Conservation (phyloP, 2,329 filamentous ascomycete species). For the Graphilbum sp. region DNA sequence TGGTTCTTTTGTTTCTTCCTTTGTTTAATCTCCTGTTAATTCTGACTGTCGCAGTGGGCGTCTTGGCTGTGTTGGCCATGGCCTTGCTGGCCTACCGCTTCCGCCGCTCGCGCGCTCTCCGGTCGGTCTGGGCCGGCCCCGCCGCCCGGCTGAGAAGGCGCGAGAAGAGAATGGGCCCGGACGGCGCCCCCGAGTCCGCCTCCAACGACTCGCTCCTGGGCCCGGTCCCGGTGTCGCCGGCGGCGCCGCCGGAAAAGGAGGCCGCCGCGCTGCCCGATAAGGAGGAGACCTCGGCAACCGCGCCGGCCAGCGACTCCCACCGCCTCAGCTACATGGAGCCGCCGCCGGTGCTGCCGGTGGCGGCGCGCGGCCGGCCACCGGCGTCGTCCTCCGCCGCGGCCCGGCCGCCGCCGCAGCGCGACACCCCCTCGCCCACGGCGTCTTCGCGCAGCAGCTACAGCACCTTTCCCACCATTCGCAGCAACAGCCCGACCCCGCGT, state of each 20-base stretch:
- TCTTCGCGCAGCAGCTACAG: constrained; percentile 5
- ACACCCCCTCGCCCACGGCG: not conserved
- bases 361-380: too few relatives aligned
- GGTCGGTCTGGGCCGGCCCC: constrained; percentile 1
- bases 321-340: too few relatives aligned
- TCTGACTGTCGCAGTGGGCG: constrained; percentile 1
- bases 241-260: not conserved
- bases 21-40: not conserved
- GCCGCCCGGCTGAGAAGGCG: not conserved
- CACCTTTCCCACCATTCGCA: constrained; percentile 2
- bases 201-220: constrained; percentile 1
- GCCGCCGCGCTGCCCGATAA: not conserved
- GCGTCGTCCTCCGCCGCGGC: too few relatives aligned
- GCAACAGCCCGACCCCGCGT: too few relatives aligned
- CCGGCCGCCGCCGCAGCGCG: too few relatives aligned
- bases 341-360: too few relatives aligned
- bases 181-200: not conserved
- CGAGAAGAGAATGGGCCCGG: not conserved
- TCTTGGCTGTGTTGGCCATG: not conserved
- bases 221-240: not conserved
- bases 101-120: constrained; percentile 1
- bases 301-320: too few relatives aligned
- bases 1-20: not conserved
- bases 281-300: too few relatives aligned
- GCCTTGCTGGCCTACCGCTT: constrained; percentile 4